These are phyloP conservation scores for Tetraselmis chui DNA, from an alignment of 139 green algal genomes.

Conservation along the genomic window DNA sequence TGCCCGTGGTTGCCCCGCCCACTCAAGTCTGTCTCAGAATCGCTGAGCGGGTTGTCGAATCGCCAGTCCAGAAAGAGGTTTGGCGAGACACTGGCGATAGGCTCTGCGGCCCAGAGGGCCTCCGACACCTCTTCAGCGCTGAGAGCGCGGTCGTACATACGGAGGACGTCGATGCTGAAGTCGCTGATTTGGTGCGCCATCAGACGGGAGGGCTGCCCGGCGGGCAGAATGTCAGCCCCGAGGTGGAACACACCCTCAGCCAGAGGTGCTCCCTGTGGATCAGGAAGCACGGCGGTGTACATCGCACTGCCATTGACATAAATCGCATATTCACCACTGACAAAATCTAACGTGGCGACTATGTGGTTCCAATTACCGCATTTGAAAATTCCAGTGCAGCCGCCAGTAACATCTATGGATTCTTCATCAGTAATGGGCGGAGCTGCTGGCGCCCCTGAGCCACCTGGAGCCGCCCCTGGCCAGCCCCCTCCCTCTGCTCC, in stretches of 20 bases:
- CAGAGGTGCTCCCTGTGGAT: neutral
- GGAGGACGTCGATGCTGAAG: neutral
- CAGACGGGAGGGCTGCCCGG: neutral
- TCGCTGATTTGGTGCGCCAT: neutral
- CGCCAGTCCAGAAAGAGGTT: neutral
- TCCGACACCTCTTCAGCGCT: neutral
- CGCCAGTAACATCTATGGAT: too few species aligned
- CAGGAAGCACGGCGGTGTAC: neutral
- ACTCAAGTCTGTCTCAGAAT: neutral
- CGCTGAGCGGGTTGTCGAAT: neutral
- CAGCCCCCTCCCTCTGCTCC: too few species aligned
- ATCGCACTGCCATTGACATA: neutral
- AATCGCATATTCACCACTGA: neutral
- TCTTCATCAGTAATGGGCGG: too few species aligned
- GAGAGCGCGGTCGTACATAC: neutral
- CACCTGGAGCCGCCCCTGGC: too few species aligned
- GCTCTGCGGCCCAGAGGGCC: neutral
- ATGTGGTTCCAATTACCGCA: neutral
- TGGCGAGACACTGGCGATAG: neutral
- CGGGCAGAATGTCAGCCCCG: neutral
- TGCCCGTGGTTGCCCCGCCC: neutral
- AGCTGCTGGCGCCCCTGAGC: too few species aligned
- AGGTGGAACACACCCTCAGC: neutral
- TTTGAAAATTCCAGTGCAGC: too few species aligned
- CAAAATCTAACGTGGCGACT: neutral